Evolutionary conservation across 768 basidiomycete species (phyloP), one percentile per base, ranked within the genome.

Genomic region (Suillus subaureus): DNA sequence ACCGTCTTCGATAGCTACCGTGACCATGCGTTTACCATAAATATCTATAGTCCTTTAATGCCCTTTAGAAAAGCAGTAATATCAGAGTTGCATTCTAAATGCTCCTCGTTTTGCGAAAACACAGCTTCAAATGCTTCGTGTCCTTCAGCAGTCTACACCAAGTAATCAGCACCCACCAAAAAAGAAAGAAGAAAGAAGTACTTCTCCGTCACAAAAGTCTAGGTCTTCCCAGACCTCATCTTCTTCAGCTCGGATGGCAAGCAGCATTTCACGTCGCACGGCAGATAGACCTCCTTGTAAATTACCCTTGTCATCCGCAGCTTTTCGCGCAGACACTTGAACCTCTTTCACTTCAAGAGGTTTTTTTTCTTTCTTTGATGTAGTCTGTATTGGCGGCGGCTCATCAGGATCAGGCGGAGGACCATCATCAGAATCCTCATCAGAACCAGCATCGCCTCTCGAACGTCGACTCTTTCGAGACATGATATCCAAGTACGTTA

Each of bases 401-500:
- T 93, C 91, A 68, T 93, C 92, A 16, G 91, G 91, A 71, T 94
- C 92, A 51, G 86, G 89, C 31, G 90, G 91, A 28, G 91, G 90
- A 0, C 88, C 92, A 62, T 91, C 89, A 64, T 93, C 91, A 8
- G 88, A 89, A 54, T 93, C 92, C 2, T 89, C 89, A 64, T 89
- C 92, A 4, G 83, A 85, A 9, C 82, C 87, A 40, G 71, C 77
- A 16, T 74, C 83, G 49, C 76, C 73, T 47, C 79, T 78, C 26
- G 81, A 79, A 56, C 84, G 86, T 69, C 82, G 85, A 66, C 75
- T 80, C 79, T 89, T 92, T 43, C 87, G 87, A 28, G 88, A 87
- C 63, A 90, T 74, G 65, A 86, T 77, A 73, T 95, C 94, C 67
- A 95, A 81, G 77, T 95, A 92, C 21, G 91, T 92, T 69, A 94